Percentiles rank a stretch among this genome's conserved stretches.
phyloP scores from a whole-genome alignment of 305 asterid species.

The Salvia sclarea region DNA sequence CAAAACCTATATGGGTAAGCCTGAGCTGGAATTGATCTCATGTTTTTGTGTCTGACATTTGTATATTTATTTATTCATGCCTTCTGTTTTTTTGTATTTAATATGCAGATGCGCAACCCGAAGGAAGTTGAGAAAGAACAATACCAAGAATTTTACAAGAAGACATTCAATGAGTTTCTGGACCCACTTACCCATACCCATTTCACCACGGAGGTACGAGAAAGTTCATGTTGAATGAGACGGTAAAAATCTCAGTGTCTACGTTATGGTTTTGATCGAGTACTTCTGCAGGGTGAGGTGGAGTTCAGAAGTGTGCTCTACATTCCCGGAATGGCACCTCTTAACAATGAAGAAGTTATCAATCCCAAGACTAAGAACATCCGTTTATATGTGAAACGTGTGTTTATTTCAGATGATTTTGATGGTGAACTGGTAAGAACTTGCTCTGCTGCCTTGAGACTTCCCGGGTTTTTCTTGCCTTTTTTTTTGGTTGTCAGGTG shows the following conservation, averaged over 20 bases:
- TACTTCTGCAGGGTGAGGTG: conserved; percentile 84
- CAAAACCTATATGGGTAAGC: conserved; percentile 98
- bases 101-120: conserved; percentile 80
- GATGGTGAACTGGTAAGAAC: conserved; percentile 94
- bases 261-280: conserved; percentile 16
- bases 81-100: background rate
- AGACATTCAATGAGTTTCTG: conserved; percentile 87
- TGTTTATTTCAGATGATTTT: conserved; percentile 94
- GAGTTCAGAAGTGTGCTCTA: conserved; percentile 94
- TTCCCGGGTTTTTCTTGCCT: background rate
- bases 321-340: conserved; percentile 99
- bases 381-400: conserved; percentile 91
- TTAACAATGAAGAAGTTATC: conserved; percentile 89
- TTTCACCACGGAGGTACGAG: conserved; percentile 91
- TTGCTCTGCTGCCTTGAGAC: conserved; percentile 3
- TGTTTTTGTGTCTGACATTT: conserved; percentile 1
- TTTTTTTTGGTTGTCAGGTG: background rate
- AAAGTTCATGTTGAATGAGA: conserved; percentile 17
- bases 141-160: conserved; percentile 90
- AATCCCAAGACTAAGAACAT: conserved; percentile 96
- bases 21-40: background rate
- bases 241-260: conserved; percentile 1
- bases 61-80: conserved; percentile 2
- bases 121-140: conserved; percentile 93
- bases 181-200: conserved; percentile 83